Conservation (phyloP, 2,329 filamentous ascomycete species). For the Pestalotiopsis sp. region DNA sequence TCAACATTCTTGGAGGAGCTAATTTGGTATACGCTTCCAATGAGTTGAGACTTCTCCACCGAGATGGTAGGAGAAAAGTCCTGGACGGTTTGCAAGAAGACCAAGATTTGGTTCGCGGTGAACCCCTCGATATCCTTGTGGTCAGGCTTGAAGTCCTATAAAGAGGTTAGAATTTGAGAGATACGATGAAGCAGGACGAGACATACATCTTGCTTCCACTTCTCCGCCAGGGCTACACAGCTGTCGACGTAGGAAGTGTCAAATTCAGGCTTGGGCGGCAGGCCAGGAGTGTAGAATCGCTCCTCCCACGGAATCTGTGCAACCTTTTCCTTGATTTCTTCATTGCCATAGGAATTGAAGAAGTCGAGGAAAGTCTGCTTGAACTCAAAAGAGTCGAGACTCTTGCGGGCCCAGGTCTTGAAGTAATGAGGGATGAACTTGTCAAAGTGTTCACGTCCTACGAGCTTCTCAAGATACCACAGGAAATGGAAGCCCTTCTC, state of each 20-base stretch:
- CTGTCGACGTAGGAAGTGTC: slow-evolving; percentile 84
- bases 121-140: slow-evolving; percentile 70
- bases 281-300: slow-evolving; percentile 84
- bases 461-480: slow-evolving; percentile 82
- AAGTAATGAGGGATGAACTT: slow-evolving; percentile 97
- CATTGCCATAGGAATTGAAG: slow-evolving; percentile 68
- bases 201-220: slow-evolving; percentile 69
- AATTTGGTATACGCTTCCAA: slow-evolving; percentile 77
- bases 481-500: slow-evolving; percentile 97
- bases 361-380: slow-evolving; percentile 84
- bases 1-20: slow-evolving; percentile 81
- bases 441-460: slow-evolving; percentile 87
- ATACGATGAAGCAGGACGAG: slow-evolving; percentile 16
- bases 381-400: slow-evolving; percentile 92
- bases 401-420: slow-evolving; percentile 78
- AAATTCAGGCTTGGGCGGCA: slow-evolving; percentile 88
- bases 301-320: slow-evolving; percentile 82
- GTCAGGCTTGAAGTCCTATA: slow-evolving; percentile 61
- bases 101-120: slow-evolving; percentile 84
- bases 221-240: slow-evolving; percentile 78
- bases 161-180: slow-evolving; percentile 21
- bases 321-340: slow-evolving; percentile 63
- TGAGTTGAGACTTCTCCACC: slow-evolving; percentile 63
- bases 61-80: slow-evolving; percentile 64
- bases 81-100: slow-evolving; percentile 83